Conservation (phyloP, 129 eudicot genomes). For the Flaveria robusta region DNA sequence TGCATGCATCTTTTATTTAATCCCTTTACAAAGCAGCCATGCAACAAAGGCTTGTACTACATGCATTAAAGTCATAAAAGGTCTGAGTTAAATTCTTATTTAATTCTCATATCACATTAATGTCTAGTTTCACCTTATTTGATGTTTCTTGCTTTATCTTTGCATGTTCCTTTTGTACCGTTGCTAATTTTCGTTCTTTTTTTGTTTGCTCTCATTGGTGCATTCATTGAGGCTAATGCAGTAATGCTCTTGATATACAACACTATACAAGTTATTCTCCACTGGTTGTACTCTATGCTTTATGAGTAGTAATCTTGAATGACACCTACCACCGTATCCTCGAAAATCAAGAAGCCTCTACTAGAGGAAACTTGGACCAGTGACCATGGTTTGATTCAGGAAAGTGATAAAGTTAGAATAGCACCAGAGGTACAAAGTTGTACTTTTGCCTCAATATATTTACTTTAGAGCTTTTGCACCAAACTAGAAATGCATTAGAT, state of each 20-base stretch:
- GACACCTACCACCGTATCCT: slow-evolving; percentile 18
- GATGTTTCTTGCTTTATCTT: slow-evolving; percentile 18
- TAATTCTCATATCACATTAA: slow-evolving; percentile 23
- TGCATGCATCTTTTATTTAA: slow-evolving; percentile 35
- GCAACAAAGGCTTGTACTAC: slow-evolving; percentile 20
- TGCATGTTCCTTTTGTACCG: slow-evolving; percentile 34
- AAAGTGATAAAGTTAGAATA: slow-evolving; percentile 16
- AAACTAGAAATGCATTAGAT: slow-evolving; percentile 43
- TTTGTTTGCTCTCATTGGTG: slow-evolving; percentile 6
- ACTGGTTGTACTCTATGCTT: slow-evolving; percentile 11
- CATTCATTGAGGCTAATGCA: slow-evolving; percentile 10
- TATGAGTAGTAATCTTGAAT: slow-evolving; percentile 3
- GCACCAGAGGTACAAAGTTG: slow-evolving; percentile 27
- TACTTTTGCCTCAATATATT: slow-evolving; percentile 37
- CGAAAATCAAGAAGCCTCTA: slow-evolving; percentile 18
- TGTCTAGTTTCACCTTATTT: slow-evolving; percentile 30
- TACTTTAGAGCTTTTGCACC: slow-evolving; percentile 35
- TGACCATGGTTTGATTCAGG: slow-evolving; percentile 17
- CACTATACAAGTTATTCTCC: background rate
- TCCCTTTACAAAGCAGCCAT: slow-evolving; percentile 5
- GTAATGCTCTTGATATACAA: slow-evolving; percentile 4
- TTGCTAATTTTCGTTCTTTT: slow-evolving; percentile 19
- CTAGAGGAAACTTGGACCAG: slow-evolving; percentile 31
- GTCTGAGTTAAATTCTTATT: slow-evolving; percentile 21
- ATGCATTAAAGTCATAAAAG: slow-evolving; percentile 19